Evolutionary conservation across 176 grass and related monocot genomes (phyloP).

Genomic region (Oropetium thomaeum): DNA sequence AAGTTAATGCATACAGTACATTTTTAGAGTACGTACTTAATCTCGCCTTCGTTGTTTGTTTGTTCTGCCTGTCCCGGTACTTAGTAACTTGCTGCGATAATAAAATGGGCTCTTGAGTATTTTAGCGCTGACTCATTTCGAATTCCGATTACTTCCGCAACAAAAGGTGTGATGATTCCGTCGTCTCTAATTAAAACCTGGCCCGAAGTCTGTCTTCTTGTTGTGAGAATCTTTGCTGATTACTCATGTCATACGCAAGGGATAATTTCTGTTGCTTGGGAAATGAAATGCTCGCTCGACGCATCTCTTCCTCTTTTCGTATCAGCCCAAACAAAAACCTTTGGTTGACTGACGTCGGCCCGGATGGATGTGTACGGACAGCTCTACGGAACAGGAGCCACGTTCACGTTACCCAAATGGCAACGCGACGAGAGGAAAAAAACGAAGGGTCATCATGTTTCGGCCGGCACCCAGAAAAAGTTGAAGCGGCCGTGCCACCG

Average conservation of each 20-base stretch:
- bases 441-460: neutral
- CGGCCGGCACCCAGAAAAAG: neutral
- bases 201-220: neutral
- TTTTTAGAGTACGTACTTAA: neutral
- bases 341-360: neutral
- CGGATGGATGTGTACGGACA: neutral
- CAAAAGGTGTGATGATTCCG: constrained; percentile 1
- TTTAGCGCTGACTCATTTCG: neutral
- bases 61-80: neutral
- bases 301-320: neutral
- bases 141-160: neutral
- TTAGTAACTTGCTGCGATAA: neutral
- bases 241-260: constrained; percentile 24
- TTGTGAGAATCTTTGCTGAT: neutral
- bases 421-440: neutral
- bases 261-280: constrained; percentile 24
- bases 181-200: neutral
- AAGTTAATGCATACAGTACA: constrained; percentile 8
- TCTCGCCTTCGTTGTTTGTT: neutral
- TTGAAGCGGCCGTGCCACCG: neutral
- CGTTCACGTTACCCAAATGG: neutral
- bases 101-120: neutral
- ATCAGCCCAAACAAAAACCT: neutral
- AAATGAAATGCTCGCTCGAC: neutral
- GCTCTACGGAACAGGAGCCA: neutral